Conservation (phyloP, 345 rosid species). For the Sisymbrium irio region DNA sequence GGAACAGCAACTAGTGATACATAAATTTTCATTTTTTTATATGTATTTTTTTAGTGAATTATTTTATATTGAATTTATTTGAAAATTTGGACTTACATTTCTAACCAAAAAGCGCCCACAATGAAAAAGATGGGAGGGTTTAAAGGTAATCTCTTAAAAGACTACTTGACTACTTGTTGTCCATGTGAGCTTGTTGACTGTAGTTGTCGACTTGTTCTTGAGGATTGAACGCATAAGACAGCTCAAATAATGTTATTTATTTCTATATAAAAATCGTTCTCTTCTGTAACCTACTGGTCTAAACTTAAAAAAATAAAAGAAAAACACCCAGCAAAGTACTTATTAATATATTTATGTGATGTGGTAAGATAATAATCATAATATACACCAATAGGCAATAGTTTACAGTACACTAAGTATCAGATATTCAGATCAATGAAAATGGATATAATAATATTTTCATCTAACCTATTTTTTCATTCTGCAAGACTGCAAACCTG, state of each 20-base stretch:
- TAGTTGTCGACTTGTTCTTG: conserved; percentile 15
- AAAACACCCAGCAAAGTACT: neutral
- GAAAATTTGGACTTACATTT: neutral
- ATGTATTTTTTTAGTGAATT: neutral
- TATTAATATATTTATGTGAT: neutral
- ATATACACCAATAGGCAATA: neutral
- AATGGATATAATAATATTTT: neutral
- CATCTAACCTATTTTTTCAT: neutral
- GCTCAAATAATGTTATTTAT: neutral
- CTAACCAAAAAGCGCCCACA: neutral
- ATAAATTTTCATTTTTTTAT: neutral
- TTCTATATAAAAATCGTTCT: neutral
- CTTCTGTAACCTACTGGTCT: neutral
- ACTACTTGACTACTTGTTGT: conserved; percentile 20
- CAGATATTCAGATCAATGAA: neutral
- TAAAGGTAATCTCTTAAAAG: conserved; percentile 1
- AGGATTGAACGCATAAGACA: neutral
- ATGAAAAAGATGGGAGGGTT: neutral
- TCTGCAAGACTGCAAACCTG: neutral
- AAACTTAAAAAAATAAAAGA: neutral
- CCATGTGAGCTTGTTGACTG: conserved; percentile 32
- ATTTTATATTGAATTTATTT: neutral
- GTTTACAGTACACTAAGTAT: neutral
- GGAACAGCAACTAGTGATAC: neutral
- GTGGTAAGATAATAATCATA: neutral